Conservation (phyloP, 2,329 filamentous ascomycete genomes). For the Trichoderma harzianum region DNA sequence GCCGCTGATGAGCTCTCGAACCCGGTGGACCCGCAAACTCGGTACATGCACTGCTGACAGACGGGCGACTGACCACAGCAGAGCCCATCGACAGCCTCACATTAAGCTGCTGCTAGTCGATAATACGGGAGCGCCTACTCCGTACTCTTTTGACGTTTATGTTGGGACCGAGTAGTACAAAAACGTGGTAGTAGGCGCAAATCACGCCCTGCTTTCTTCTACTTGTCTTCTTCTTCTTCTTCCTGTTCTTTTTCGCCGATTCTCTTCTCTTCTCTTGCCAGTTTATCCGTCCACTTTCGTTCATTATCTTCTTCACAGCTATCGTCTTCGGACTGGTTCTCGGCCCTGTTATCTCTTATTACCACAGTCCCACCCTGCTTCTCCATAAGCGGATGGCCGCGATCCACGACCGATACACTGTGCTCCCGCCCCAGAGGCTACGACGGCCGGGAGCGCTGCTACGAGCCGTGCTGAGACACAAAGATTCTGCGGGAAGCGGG, state of each 20-base stretch:
- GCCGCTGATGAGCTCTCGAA: background rate
- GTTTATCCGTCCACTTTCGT: background rate
- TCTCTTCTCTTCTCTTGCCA: background rate
- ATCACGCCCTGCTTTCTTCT: background rate
- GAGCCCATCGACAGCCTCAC: constrained; percentile 16
- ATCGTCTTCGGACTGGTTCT: background rate
- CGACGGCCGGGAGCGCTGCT: constrained; percentile 19
- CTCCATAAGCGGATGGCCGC: constrained; percentile 18
- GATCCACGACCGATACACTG: constrained; percentile 17
- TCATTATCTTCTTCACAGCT: background rate
- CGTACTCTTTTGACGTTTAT: background rate
- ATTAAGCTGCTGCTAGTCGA: background rate
- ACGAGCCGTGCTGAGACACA: constrained; percentile 18
- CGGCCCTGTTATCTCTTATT: background rate
- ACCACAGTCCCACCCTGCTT: background rate
- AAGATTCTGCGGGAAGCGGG: constrained; percentile 14
- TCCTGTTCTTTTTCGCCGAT: background rate
- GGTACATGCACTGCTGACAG: constrained; percentile 18
- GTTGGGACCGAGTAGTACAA: background rate
- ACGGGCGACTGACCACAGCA: constrained; percentile 18
- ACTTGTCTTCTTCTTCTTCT: background rate
- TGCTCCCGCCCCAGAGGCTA: constrained; percentile 17
- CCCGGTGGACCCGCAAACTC: constrained; percentile 10
- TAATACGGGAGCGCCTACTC: background rate
- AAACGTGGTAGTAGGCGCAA: background rate